Conservation (phyloP, 352 stramenopile genomes). For the Peronosclerospora sorghi region DNA sequence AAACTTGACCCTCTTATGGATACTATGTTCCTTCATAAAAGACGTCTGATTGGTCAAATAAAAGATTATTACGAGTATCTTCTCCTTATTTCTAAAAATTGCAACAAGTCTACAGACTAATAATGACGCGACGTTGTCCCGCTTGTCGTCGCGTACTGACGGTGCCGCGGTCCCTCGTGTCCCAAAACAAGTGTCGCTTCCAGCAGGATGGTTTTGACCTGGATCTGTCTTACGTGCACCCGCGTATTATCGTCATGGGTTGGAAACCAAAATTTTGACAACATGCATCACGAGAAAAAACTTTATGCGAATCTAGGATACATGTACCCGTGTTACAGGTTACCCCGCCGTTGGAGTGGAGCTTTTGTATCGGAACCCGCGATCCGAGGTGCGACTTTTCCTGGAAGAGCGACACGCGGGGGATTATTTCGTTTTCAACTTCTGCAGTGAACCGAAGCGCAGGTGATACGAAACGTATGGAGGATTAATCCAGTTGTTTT, state of each 20-base stretch:
- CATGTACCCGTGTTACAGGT: slow-evolving; percentile 22
- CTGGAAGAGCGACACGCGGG: slow-evolving; percentile 34
- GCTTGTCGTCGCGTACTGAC: slow-evolving; percentile 29
- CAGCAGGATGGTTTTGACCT: slow-evolving; percentile 49
- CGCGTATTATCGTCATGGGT: slow-evolving; percentile 74
- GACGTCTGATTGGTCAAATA: too few species aligned
- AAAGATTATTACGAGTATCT: too few species aligned
- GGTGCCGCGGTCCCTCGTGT: slow-evolving; percentile 53
- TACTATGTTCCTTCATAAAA: too few species aligned
- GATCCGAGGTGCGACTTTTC: slow-evolving; percentile 42
- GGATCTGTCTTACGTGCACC: slow-evolving; percentile 63
- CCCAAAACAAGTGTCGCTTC: slow-evolving; percentile 68
- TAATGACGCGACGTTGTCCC: slow-evolving; percentile 5
- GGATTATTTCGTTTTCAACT: slow-evolving; percentile 73
- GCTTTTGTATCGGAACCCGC: slow-evolving; percentile 48
- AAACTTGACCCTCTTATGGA: too few species aligned
- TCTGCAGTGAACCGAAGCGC: slow-evolving; percentile 45
- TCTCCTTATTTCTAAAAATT: slow-evolving; percentile 7
- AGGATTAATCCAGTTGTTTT: not conserved
- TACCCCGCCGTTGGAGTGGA: slow-evolving; percentile 50
- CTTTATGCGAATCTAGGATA: not conserved
- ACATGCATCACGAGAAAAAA: not conserved
- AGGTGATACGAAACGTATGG: slow-evolving; percentile 14
- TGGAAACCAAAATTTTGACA: not conserved
- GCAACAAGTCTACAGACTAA: not conserved